Conservation (phyloP, 371 early-diverging fungal species). For the Actinomortierella ambigua region DNA sequence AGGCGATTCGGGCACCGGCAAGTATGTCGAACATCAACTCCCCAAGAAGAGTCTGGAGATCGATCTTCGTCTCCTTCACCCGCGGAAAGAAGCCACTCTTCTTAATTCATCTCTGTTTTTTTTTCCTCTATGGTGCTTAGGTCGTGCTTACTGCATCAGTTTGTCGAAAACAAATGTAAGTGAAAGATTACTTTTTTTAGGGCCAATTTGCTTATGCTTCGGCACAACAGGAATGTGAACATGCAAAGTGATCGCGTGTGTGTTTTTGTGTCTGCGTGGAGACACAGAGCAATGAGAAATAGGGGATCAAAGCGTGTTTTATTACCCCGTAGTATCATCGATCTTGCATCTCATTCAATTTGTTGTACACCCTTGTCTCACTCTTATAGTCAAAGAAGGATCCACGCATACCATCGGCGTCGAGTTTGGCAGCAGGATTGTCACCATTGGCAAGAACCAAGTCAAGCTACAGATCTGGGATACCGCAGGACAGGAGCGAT, state of each 20-base stretch:
- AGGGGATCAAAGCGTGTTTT: too few relatives aligned
- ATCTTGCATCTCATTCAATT: too few relatives aligned
- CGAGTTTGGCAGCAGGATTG: conserved; percentile 70
- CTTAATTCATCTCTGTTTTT: too few relatives aligned
- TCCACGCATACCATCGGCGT: conserved; percentile 74
- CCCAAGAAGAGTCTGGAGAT: too few relatives aligned
- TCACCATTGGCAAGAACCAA: conserved; percentile 65
- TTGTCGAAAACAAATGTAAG: conserved; percentile 69
- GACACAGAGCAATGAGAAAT: too few relatives aligned
- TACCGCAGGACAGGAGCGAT: conserved; percentile 90
- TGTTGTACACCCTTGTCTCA: too few relatives aligned
- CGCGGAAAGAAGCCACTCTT: too few relatives aligned
- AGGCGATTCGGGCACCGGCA: conserved; percentile 70
- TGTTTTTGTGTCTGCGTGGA: too few relatives aligned
- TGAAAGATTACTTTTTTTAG: neutral
- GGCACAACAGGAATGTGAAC: neutral
- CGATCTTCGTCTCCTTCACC: too few relatives aligned
- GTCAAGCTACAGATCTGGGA: conserved; percentile 88
- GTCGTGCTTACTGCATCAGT: conserved; percentile 70
- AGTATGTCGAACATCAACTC: conserved; percentile 46
- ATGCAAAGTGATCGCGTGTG: neutral
- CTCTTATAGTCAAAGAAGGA: conserved; percentile 57
- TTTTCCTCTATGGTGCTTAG: conserved; percentile 27
- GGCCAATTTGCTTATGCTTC: neutral
- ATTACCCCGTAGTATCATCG: too few relatives aligned